A percentile compares a stretch with the other conserved stretches of the same genome.
phyloP scores from a whole-genome alignment of 2,329 filamentous ascomycete species.

The Furcasterigmium furcatum region DNA sequence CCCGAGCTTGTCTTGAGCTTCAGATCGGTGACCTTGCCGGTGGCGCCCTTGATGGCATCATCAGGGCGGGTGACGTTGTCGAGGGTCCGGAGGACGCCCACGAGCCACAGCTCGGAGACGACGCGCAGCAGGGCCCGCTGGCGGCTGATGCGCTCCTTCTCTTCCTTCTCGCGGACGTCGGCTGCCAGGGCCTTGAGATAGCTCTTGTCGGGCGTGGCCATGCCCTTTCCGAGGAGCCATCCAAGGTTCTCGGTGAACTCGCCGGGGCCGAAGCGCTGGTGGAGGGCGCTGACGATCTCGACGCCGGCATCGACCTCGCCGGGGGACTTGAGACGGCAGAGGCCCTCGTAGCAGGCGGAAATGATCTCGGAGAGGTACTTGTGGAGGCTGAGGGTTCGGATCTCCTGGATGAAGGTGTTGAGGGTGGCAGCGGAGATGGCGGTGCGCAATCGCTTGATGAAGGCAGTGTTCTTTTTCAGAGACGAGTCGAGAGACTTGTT shows the following conservation, averaged over 20 bases:
- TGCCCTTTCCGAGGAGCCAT: constrained; percentile 87
- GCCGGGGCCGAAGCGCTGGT: constrained; percentile 86
- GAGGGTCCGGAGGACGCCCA: constrained; percentile 80
- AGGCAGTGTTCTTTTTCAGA: constrained; percentile 96
- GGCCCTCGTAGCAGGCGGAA: constrained; percentile 89
- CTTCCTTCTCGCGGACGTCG: constrained; percentile 88
- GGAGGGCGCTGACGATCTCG: constrained; percentile 90
- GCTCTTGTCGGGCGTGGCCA: constrained; percentile 86
- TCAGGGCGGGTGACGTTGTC: constrained; percentile 62
- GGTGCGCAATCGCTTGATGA: constrained; percentile 93
- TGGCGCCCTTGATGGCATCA: constrained; percentile 57
- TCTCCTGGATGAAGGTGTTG: constrained; percentile 83
- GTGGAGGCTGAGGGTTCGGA: constrained; percentile 84
- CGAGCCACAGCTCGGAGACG: constrained; percentile 94
- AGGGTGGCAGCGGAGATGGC: constrained; percentile 78
- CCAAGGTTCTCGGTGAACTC: constrained; percentile 91
- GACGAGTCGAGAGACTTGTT: constrained; percentile 85
- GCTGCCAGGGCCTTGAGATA: constrained; percentile 72
- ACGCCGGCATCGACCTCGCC: constrained; percentile 90
- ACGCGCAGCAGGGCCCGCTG: constrained; percentile 85
- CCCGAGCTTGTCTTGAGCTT: constrained; percentile 52
- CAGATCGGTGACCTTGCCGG: constrained; percentile 59
- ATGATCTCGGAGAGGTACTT: constrained; percentile 98
- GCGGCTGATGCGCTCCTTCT: constrained; percentile 85
- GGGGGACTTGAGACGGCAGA: constrained; percentile 86